Conservation (phyloP, 495 filamentous ascomycete genomes). For the Penicillium salamii region DNA sequence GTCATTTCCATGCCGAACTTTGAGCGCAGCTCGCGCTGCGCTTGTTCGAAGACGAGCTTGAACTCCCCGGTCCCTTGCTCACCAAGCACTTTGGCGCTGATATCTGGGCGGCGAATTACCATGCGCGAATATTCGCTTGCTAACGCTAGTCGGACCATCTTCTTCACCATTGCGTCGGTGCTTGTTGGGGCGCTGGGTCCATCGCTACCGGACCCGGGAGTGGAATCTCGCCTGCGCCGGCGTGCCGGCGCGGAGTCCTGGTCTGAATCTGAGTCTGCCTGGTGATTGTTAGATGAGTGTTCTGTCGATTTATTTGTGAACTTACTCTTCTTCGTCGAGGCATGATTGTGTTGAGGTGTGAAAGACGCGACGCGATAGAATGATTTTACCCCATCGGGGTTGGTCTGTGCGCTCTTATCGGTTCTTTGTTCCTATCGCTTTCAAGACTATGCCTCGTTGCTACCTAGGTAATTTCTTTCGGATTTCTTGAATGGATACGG, state of each 20-base stretch:
- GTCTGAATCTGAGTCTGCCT: constrained; percentile 6
- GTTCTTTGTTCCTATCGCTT: too few species aligned
- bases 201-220: constrained; percentile 21
- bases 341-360: constrained; percentile 14
- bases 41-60: constrained; percentile 63
- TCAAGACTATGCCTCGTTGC: too few species aligned
- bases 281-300: background rate
- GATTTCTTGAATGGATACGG: too few species aligned
- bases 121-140: constrained; percentile 83
- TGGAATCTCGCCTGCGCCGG: constrained; percentile 15
- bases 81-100: constrained; percentile 61
- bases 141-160: constrained; percentile 83
- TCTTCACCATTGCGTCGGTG: constrained; percentile 74
- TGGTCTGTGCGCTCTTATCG: constrained; percentile 26
- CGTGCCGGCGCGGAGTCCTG: constrained; percentile 1
- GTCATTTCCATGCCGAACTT: constrained; percentile 85
- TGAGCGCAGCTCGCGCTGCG: constrained; percentile 60
- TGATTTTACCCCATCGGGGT: constrained; percentile 19
- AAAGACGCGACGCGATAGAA: constrained; percentile 17
- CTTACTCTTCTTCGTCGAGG: constrained; percentile 42
- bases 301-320: background rate
- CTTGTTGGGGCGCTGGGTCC: constrained; percentile 34
- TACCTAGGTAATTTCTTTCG: too few species aligned
- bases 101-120: constrained; percentile 73
- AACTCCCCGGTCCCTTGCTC: constrained; percentile 53